Evolutionary conservation across 768 basidiomycete genomes (phyloP), one percentile per base, ranked within the genome.

Genomic region (Ramaria sp.): DNA sequence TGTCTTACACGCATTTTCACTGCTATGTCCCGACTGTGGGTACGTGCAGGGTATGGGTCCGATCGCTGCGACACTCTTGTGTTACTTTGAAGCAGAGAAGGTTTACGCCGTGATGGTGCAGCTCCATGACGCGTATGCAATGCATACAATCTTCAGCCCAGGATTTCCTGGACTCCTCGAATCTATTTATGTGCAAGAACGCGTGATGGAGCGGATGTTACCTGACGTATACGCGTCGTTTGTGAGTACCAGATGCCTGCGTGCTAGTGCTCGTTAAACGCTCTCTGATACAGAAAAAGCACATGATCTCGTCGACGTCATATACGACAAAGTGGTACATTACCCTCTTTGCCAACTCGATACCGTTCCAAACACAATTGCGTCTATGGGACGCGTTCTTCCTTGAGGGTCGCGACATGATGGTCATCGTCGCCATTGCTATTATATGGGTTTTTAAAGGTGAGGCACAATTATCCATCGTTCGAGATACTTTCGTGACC

Each of bases 311-410:
- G 7, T 93, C 91, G 12, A 94, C 93, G 27, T 82, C 90, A 18
- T 99, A 95, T 70, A 93, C 93, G 25, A 97, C 95, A 1, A 98
- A 98, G 68, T 98, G 96, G 96, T 99, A 97, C 66, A 98, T 99
- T 67, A 98, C 96, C 2, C 73, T 98, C 13, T 99, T 97, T 63
- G 82, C 93, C 48, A 96, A 95, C 64, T 88, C 89, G 0, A 85
- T 99, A 41, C 92, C 95, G 22, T 98, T 95, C 67, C 89, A 94
- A 67, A 91, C 86, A 45, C 93, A 97, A 70, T 70, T 98, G 25
- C 77, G 96, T 58, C 65, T 99, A 28, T 99, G 95, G 95, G 96
- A 99, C 65, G 90, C 79, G 10, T 88, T 96, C 63, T 71, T 96
- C 44, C 69, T 94, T 20, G 95, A 97, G 58, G 96, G 96, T 9